Evolutionary conservation across 345 rosid species (phyloP).

Genomic region (Clarkia xantiana): DNA sequence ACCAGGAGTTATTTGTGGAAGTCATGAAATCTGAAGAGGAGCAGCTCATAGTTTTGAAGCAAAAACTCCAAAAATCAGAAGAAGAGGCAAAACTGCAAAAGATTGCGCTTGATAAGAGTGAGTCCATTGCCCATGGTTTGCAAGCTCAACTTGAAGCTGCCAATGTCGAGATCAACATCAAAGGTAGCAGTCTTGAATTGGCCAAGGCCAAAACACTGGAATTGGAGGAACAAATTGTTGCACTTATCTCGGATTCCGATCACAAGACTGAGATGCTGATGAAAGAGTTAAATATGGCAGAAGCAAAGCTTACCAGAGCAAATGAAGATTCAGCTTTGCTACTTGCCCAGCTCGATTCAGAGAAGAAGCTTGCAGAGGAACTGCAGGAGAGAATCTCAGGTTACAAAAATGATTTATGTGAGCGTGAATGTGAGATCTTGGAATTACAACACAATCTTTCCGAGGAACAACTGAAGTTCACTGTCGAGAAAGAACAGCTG

Average conservation of each 20-base stretch:
- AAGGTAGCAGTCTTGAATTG: conserved; percentile 19
- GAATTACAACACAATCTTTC: conserved; percentile 28
- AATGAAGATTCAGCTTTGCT: conserved; percentile 15
- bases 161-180: conserved; percentile 10
- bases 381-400: conserved; percentile 24
- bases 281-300: conserved; percentile 22
- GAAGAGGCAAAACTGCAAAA: conserved; percentile 41
- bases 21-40: conserved; percentile 29
- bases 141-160: conserved; percentile 27
- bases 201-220: conserved; percentile 19
- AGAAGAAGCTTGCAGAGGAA: conserved; percentile 27
- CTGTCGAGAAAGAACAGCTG: conserved; percentile 38
- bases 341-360: conserved; percentile 19
- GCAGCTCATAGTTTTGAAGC: conserved; percentile 29
- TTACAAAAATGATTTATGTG: conserved; percentile 20
- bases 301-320: conserved; percentile 16
- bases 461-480: conserved; percentile 34
- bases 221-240: conserved; percentile 18
- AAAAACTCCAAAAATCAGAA: conserved; percentile 36
- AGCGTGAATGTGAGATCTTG: conserved; percentile 20
- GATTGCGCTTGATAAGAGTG: conserved; percentile 24
- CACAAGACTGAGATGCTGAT: conserved; percentile 12
- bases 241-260: conserved; percentile 16
- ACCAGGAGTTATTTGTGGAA: conserved; percentile 23
- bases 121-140: conserved; percentile 13